Base-by-base conservation (phyloP, 2,329 filamentous ascomycete species). In the Fusarium sp. region DNA sequence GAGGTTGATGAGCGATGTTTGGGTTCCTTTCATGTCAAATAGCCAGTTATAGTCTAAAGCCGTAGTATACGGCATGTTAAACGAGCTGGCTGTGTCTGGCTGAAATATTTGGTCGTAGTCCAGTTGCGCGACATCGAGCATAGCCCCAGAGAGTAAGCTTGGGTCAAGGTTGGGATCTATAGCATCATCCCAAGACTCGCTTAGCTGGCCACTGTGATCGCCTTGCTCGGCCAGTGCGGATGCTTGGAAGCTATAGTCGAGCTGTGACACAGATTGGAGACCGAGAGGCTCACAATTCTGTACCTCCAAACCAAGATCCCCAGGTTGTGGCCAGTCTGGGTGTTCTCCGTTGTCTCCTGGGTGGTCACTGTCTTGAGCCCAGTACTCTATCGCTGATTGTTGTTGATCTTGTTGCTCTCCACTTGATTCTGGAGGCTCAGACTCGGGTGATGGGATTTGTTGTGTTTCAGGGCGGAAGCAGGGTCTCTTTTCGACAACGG, bases 1-100 rank as follows among this genome's bases (percentile, higher is more conserved):
- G 25, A 32, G 64, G 58, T 11, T 62, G 56, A 25, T 39, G 18
- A 68, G 64, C 9, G 56, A 30, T n/a, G 56, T 57, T 6, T 64
- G 52, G 7, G 57, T 35, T 34, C 67, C 67, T 85, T 74, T 83
- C 66, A 88, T 79, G 52, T 89, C 87, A 74, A 92, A 92, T 3
- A 92, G 78, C 89, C 90, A 92, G 67, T 89, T 90, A 76, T 92
- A 92, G 66, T 92, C 90, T 71, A 85, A 85, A 68, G 89, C 89
- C 2, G 90, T 91, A 3, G 90, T 91, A 78, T 90, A 92, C 6
- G 90, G 90, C 82, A 91, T 90, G 64, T 92, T 92, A 78, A 92
- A 92, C 0, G 89, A 91, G 76, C 87, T 90, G 34, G 90, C 89
- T 78, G 90, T 92, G 76, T 92, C 90, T 52, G 89, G 86, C 66